Conservation (phyloP, 2,329 filamentous ascomycete species). For the Phoma sp. region DNA sequence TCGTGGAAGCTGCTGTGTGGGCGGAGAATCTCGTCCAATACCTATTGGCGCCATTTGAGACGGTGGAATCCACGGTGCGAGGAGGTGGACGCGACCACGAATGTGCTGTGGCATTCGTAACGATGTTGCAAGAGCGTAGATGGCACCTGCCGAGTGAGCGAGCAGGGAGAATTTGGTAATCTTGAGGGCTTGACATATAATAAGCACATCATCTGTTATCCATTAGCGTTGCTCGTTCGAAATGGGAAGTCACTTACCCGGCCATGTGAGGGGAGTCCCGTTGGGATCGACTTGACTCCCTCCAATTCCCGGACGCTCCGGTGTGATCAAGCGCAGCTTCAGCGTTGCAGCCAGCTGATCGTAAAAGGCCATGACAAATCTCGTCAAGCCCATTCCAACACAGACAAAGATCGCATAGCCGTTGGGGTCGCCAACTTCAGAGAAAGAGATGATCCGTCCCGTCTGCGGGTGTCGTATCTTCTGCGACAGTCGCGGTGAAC, state of each 20-base stretch:
- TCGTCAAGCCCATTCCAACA: constrained; percentile 95
- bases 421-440: constrained; percentile 91
- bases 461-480: constrained; percentile 87
- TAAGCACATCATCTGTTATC: constrained; percentile 77
- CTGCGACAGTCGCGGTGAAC: constrained; percentile 83
- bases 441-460: constrained; percentile 90
- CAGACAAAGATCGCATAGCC: constrained; percentile 95
- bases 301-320: constrained; percentile 91
- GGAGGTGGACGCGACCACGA: constrained; percentile 88
- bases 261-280: constrained; percentile 90
- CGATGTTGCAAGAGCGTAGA: constrained; percentile 94
- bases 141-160: constrained; percentile 95
- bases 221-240: constrained; percentile 52
- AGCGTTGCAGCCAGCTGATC: constrained; percentile 91
- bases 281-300: constrained; percentile 87
- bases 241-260: constrained; percentile 65
- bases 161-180: constrained; percentile 97
- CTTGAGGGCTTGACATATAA: constrained; percentile 89
- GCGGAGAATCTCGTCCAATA: constrained; percentile 75
- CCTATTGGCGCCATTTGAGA: constrained; percentile 61
- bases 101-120: constrained; percentile 96
- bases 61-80: constrained; percentile 96
- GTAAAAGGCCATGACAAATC: constrained; percentile 96
- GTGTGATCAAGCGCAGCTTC: constrained; percentile 88
- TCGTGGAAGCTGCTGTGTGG: constrained; percentile 85